Base-by-base conservation (phyloP, 2,329 filamentous ascomycete genomes). In the Neonectria neomacrospora region DNA sequence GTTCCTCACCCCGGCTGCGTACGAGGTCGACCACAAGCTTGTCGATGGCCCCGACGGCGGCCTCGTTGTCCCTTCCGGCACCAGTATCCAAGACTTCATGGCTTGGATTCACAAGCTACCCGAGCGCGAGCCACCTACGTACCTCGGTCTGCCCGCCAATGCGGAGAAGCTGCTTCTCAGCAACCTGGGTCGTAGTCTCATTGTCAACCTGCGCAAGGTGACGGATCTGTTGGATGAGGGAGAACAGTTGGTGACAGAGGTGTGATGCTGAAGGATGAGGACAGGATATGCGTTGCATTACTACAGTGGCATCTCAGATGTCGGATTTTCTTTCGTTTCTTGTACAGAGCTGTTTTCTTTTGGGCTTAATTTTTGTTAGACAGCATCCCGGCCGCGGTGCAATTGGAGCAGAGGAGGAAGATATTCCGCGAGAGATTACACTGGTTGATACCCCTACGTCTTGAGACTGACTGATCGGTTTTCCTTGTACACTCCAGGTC, bases 131-230 rank as follows among this genome's bases (percentile, higher is more conserved):
- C 96, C 96, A 28, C 96, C 96, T 5, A 97, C 94, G 1, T 99
- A 97, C 76, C 85, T 99, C 16, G 96, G 96, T 22, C 80, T 99
- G 70, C 96, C 96, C 37, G 93, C 93, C 28, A 97, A 99, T 77
- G 96, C 96, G 20, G 96, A 99, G 88, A 99, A 98, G 81, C 77
- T 99, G 76, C 80, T 99, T 72, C 85, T 99, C 32, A 92, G 97
- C 14, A 94, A 93, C 2, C 89, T 97, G 74, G 96, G 95, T 45
- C 87, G 88, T 75, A 92, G 90, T 73, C 90, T 97, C 86, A 90
- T 97, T 72, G 86, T 86, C 67, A 94, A 97, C 78, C 73, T 98
- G 77, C 90, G 90, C 75, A 92, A 90, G 78, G 92, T 99, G 55
- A 92, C 92, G 66, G 91, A 93, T 69, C 83, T 97, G 78, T 80